Evolutionary conservation across 2,329 filamentous ascomycete genomes (phyloP).

Genomic region (Blastomyces silverae): DNA sequence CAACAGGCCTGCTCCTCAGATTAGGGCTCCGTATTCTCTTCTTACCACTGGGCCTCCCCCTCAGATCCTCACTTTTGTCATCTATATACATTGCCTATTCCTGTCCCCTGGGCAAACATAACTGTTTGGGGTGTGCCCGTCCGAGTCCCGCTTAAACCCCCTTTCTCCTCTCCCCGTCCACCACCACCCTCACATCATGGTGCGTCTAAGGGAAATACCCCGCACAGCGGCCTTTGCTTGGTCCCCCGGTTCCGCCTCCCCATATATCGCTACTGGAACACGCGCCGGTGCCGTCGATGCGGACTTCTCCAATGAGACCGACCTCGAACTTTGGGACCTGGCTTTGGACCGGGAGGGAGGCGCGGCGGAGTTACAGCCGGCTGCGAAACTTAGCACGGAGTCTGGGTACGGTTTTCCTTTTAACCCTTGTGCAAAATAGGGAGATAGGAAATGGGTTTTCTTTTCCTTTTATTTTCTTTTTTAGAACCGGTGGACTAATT

Average conservation of each 20-base stretch:
- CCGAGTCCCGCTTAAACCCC: slow-evolving; percentile 13
- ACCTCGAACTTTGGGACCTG: slow-evolving; percentile 93
- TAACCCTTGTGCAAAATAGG: slow-evolving; percentile 50
- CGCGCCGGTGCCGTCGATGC: slow-evolving; percentile 91
- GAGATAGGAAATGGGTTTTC: slow-evolving; percentile 65
- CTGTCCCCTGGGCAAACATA: neutral
- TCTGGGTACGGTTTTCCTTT: slow-evolving; percentile 59
- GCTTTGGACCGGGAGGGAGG: slow-evolving; percentile 69
- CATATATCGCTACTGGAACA: slow-evolving; percentile 86
- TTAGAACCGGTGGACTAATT: slow-evolving; percentile 10
- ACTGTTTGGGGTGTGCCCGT: neutral
- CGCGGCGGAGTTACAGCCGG: slow-evolving; percentile 75
- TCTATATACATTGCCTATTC: neutral
- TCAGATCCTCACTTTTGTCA: neutral
- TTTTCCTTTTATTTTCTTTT: slow-evolving; percentile 13
- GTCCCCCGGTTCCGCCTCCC: slow-evolving; percentile 73
- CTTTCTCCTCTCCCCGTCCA: slow-evolving; percentile 15
- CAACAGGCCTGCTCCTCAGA: neutral
- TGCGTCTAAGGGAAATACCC: slow-evolving; percentile 91
- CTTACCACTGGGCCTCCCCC: neutral
- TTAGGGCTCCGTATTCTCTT: slow-evolving; percentile 1
- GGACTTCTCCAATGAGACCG: slow-evolving; percentile 96
- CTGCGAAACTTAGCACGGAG: slow-evolving; percentile 77
- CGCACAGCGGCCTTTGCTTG: slow-evolving; percentile 96
- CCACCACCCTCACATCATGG: slow-evolving; percentile 56